These are phyloP conservation scores for Dendrobium catenatum DNA, from an alignment of 106 monocot species.

Conservation along the genomic window DNA sequence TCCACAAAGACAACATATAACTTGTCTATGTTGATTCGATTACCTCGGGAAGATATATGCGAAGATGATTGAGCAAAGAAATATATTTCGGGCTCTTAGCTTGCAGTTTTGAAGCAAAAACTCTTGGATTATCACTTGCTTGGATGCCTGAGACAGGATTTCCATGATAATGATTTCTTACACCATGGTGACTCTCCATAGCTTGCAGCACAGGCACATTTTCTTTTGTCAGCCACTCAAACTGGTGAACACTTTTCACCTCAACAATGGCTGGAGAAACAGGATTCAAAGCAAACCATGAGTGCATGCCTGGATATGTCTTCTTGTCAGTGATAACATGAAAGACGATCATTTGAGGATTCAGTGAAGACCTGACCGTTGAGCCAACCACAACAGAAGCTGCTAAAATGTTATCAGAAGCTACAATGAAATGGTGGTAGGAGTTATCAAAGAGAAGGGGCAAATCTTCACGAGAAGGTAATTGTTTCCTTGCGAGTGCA, in stretches of 20 bases:
- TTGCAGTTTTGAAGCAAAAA: slow-evolving; percentile 72
- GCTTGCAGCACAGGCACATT: slow-evolving; percentile 83
- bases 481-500: slow-evolving; percentile 60
- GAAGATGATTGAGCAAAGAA: slow-evolving; percentile 85
- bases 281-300: slow-evolving; percentile 89
- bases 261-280: slow-evolving; percentile 64
- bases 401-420: slow-evolving; percentile 83
- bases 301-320: slow-evolving; percentile 91
- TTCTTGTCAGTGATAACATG: slow-evolving; percentile 92
- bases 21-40: neutral
- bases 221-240: slow-evolving; percentile 81
- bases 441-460: slow-evolving; percentile 62
- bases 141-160: slow-evolving; percentile 36
- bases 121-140: slow-evolving; percentile 48
- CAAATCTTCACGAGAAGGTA: slow-evolving; percentile 57
- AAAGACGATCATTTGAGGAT: slow-evolving; percentile 68
- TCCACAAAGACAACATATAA: neutral
- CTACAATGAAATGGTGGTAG: slow-evolving; percentile 59
- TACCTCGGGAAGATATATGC: slow-evolving; percentile 94
- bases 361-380: slow-evolving; percentile 45
- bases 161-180: slow-evolving; percentile 78
- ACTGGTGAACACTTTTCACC: slow-evolving; percentile 86
- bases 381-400: slow-evolving; percentile 87
- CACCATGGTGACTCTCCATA: slow-evolving; percentile 61
- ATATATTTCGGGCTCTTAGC: slow-evolving; percentile 83